Evolutionary conservation across 306 rosid genomes (phyloP).

Genomic region (Ammopiptanthus mongolicus): DNA sequence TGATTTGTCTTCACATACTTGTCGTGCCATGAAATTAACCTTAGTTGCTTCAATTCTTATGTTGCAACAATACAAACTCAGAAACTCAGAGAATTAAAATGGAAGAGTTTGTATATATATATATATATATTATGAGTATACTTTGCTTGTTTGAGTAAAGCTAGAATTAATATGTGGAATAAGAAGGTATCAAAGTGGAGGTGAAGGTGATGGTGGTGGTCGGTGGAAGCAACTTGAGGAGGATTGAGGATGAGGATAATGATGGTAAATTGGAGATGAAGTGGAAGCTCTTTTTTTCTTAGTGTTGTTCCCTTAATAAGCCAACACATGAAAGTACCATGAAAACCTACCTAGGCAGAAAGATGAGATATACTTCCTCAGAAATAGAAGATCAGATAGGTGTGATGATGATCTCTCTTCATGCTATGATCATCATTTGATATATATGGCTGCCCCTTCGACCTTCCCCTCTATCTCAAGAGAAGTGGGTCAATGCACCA

Average conservation of each 20-base stretch:
- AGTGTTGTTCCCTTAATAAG: slow-evolving; percentile 32
- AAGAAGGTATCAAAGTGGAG: no score
- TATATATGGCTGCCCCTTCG: slow-evolving; percentile 12
- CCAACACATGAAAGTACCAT: slow-evolving; percentile 40
- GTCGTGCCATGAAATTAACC: neutral
- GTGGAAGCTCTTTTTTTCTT: slow-evolving; percentile 4
- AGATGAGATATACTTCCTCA: slow-evolving; percentile 37
- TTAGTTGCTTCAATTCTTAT: neutral
- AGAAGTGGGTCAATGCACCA: slow-evolving; percentile 50
- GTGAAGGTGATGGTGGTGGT: no score
- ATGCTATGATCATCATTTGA: slow-evolving; percentile 45
- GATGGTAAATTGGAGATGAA: neutral
- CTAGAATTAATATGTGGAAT: no score
- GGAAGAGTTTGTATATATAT: neutral
- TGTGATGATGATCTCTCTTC: slow-evolving; percentile 49
- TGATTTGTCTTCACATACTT: slow-evolving; percentile 36
- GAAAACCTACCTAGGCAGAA: slow-evolving; percentile 44
- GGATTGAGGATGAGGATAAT: no score
- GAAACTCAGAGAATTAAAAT: neutral
- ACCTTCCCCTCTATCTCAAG: slow-evolving; percentile 10
- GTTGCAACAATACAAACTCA: neutral
- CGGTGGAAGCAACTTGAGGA: no score
- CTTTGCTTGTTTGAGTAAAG: neutral
- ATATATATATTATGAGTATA: neutral
- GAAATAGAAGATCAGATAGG: slow-evolving; percentile 49